Evolutionary conservation across 345 rosid genomes (phyloP), one percentile per base, ranked within the genome.

Genomic region (Eucalyptus regnans): DNA sequence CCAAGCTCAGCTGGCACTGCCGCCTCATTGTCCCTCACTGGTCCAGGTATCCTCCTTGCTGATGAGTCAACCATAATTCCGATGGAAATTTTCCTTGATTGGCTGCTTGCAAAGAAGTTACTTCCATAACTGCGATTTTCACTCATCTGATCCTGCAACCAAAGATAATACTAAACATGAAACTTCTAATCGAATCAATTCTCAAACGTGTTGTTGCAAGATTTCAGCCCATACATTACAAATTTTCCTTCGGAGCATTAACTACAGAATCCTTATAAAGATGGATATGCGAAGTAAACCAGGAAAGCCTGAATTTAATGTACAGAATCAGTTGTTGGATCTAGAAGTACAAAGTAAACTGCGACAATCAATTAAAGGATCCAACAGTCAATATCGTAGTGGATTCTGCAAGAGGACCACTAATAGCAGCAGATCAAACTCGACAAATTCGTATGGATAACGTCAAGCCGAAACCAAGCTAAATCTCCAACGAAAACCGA

Each of bases 21-120:
- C 87, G 56, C 89, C 83, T 88, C 91, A 89, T 89, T 91, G 90
- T 58, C 91, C 90, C 91, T 91, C 62, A 88, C 88, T 49, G 89
- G 71, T 91, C 58, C 91, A 86, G 86, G 86, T 86, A 91, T 92
- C 93, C 91, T 93, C 92, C 91, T 93, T 44, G 92, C 90, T 50
- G 71, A 90, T 85, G 96, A 90, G 89, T 94, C 97, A 17, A 89
- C 90, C 91, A 91, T 87, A 88, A 98, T 92, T 91, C 99, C 99
- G 50, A 98, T 94, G 43, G 98, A 97, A 48, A 96, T 93, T 94
- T 98, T 98, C 90, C 97, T 95, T 50, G 95, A 90, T 86, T 96
- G 99, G 91, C 97, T 96, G 85, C 94, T 93, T 41, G 92, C 96
- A 89, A 79, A 92, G 89, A 81, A 92, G 90, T 90, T 90, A 90